Percentiles rank a stretch among this genome's conserved stretches.
These are phyloP conservation scores for Haematococcus sp. DNA, from an alignment of 139 green algal species.

Conservation along the genomic window DNA sequence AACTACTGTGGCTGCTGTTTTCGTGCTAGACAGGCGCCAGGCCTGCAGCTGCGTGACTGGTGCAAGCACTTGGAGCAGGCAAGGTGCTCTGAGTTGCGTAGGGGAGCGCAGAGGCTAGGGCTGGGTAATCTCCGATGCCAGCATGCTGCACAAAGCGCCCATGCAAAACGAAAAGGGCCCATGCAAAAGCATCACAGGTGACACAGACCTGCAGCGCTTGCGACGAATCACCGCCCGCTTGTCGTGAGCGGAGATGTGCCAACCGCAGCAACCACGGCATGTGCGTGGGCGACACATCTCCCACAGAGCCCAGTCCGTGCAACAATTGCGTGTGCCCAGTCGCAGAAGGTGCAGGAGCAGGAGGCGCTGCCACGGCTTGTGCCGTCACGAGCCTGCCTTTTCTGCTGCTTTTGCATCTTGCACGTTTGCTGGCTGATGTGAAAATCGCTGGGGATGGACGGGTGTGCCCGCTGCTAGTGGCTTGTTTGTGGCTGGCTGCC, in stretches of 20 bases:
- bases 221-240: constrained; percentile 39
- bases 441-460: too few relatives aligned
- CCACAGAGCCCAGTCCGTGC: constrained; percentile 71
- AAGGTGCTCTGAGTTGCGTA: too few relatives aligned
- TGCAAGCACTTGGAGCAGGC: too few relatives aligned
- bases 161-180: too few relatives aligned
- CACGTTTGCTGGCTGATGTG: too few relatives aligned
- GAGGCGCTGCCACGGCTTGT: neutral
- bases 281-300: constrained; percentile 57
- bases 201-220: constrained; percentile 31
- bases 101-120: too few relatives aligned
- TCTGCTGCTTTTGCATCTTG: constrained; percentile 1
- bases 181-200: too few relatives aligned
- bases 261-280: constrained; percentile 79
- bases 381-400: neutral
- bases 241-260: constrained; percentile 46
- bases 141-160: too few relatives aligned
- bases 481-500: too few relatives aligned
- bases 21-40: neutral
- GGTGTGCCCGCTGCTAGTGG: too few relatives aligned
- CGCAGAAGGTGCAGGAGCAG: neutral
- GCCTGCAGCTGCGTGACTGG: too few relatives aligned
- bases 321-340: constrained; percentile 41
- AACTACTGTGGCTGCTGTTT: neutral
- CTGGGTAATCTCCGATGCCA: too few relatives aligned